Percentiles rank a stretch among this genome's conserved stretches.
These are phyloP conservation scores for Hydnomerulius pinastri DNA, from an alignment of 768 basidiomycete species.

Conservation along the genomic window DNA sequence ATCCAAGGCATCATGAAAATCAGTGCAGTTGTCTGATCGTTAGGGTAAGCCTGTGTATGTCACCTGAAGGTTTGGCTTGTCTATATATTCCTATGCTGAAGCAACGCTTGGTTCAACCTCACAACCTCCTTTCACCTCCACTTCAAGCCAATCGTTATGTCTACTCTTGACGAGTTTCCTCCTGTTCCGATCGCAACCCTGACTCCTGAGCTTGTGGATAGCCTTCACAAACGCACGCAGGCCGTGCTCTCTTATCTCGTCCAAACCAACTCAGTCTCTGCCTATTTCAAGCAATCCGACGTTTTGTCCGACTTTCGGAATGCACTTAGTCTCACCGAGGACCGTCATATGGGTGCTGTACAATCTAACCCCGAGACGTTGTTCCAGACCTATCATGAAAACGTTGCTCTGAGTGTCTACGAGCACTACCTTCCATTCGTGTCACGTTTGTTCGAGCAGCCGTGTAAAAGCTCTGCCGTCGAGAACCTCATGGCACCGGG, in stretches of 20 bases:
- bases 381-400: slow-evolving; percentile 14
- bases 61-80: too few relatives aligned
- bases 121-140: not conserved
- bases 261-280: slow-evolving; percentile 18
- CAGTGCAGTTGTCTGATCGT: too few relatives aligned
- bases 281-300: slow-evolving; percentile 16
- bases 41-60: too few relatives aligned
- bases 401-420: slow-evolving; percentile 17
- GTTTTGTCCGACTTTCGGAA: slow-evolving; percentile 16
- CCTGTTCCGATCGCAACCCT: slow-evolving; percentile 14
- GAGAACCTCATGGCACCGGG: slow-evolving; percentile 24
- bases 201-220: slow-evolving; percentile 11
- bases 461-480: slow-evolving; percentile 18
- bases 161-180: slow-evolving; percentile 11
- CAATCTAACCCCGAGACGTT: not conserved
- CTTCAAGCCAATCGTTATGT: slow-evolving; percentile 8
- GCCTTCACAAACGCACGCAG: slow-evolving; percentile 21
- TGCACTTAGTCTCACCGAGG: not conserved
- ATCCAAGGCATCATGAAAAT: too few relatives aligned
- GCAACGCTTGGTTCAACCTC: too few relatives aligned
- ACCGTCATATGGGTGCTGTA: not conserved
- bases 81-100: too few relatives aligned
- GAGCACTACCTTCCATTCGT: slow-evolving; percentile 22
- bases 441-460: slow-evolving; percentile 19
- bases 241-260: slow-evolving; percentile 24